These are phyloP conservation scores for Teratosphaeria gauchensis DNA, from an alignment of 2,329 filamentous ascomycete species.

Conservation along the genomic window DNA sequence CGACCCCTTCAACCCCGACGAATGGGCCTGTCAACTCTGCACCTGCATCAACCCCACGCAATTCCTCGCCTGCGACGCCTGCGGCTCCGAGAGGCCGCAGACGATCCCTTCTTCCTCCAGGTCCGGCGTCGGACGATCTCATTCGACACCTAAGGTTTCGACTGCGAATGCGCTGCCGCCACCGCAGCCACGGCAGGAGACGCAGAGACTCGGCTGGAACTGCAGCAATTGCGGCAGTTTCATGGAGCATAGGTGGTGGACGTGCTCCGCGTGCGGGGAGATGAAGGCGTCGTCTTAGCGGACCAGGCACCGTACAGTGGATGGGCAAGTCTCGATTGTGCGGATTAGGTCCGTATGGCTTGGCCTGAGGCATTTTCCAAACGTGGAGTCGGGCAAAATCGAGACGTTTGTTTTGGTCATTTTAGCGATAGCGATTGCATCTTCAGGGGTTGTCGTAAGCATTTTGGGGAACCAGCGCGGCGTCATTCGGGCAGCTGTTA, in stretches of 20 bases:
- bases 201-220: constrained; percentile 47
- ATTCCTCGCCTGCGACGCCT: constrained; percentile 52
- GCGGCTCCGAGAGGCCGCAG: constrained; percentile 44
- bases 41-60: constrained; percentile 53
- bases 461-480: too few relatives aligned
- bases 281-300: constrained; percentile 46
- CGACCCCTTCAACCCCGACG: constrained; percentile 26
- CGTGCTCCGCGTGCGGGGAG: constrained; percentile 48
- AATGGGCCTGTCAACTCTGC: constrained; percentile 53
- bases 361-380: too few relatives aligned
- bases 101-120: constrained; percentile 11
- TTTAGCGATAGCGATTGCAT: too few relatives aligned
- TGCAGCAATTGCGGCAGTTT: constrained; percentile 50
- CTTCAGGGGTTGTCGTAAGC: too few relatives aligned
- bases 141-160: background rate
- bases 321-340: too few relatives aligned
- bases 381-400: too few relatives aligned
- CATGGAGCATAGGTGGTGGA: constrained; percentile 58
- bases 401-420: too few relatives aligned
- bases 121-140: constrained; percentile 11
- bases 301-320: too few relatives aligned
- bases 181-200: background rate
- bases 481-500: too few relatives aligned
- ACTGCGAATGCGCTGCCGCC: background rate
- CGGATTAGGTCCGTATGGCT: too few relatives aligned